A percentile compares a stretch with the other conserved stretches of the same genome.
These are phyloP conservation scores for Melastoma candidum DNA, from an alignment of 441 rosid species.

Conservation along the genomic window DNA sequence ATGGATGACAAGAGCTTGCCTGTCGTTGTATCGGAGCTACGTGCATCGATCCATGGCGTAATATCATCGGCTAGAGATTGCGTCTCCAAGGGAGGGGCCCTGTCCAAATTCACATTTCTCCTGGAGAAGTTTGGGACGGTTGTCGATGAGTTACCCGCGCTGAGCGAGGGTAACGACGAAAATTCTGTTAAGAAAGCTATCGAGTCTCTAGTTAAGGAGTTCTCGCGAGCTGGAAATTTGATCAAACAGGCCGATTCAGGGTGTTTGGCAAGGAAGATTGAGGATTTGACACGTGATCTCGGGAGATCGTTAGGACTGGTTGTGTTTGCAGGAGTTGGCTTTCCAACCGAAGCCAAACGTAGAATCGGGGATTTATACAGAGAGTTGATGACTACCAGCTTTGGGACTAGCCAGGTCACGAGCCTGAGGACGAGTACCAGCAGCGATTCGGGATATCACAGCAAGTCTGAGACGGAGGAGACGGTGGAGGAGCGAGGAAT, in stretches of 20 bases:
- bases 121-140: slow-evolving; percentile 39
- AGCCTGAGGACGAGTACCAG: slow-evolving; percentile 21
- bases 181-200: slow-evolving; percentile 35
- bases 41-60: slow-evolving; percentile 25
- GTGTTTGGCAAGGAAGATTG: slow-evolving; percentile 24
- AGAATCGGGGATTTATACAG: slow-evolving; percentile 32
- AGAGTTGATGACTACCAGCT: slow-evolving; percentile 45
- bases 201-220: slow-evolving; percentile 33
- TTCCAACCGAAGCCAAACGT: slow-evolving; percentile 30
- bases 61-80: slow-evolving; percentile 25
- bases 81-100: slow-evolving; percentile 25
- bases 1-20: slow-evolving; percentile 23
- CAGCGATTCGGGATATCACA: slow-evolving; percentile 23
- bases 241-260: slow-evolving; percentile 22
- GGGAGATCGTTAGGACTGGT: slow-evolving; percentile 68
- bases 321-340: slow-evolving; percentile 36
- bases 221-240: slow-evolving; percentile 30
- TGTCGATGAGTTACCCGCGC: slow-evolving; percentile 25
- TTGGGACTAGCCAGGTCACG: slow-evolving; percentile 18
- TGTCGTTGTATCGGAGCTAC: slow-evolving; percentile 28
- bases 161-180: slow-evolving; percentile 24
- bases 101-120: slow-evolving; percentile 30
- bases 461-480: slow-evolving; percentile 29
- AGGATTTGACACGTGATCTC: slow-evolving; percentile 36
- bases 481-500: slow-evolving; percentile 19